Base-by-base conservation (phyloP, 1,139 yeast species). In the Kodamaea sp. region DNA sequence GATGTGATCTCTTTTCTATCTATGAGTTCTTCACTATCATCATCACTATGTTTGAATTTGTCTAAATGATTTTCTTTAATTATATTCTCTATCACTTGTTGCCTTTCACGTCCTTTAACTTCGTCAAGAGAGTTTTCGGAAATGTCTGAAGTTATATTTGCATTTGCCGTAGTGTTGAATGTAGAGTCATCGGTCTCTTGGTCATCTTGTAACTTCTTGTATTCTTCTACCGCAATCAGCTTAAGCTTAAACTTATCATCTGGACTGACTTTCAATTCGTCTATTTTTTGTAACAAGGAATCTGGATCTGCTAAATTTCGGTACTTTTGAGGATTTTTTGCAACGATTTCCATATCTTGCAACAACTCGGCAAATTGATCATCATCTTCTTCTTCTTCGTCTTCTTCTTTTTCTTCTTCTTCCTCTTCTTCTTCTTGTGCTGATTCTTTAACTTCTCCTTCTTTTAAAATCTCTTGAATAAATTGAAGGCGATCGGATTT, bases 211-310 rank as follows among this genome's bases (percentile, higher is more conserved):
- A 38, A 24, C 23, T 44, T 37, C 20, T 46, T 37, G 28, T 37
- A 44, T 31, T 55, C 58, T 24, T 53, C 55, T 5, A 53, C 32
- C 28, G 61, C 49, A 22, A 60, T 48, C 38, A 49, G 45, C 44
- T 63, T 64, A 34, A 83, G 60, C 31, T 70, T 69, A 8, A 73
- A 58, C 38, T 83, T 66, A 43, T 81, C 84, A 6, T 75, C 71
- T 0, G 75, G 67, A 41, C 64, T 70, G 7, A 80, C 65, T 5
- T 73, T 63, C 27, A 74, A 50, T 7, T 48, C 36, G 37, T 67
- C 70, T 15, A 67, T 58, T 40, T 52, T 62, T 1, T 57, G 46
- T 26, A 65, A 44, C 26, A 65, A 36, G 10, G 49, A 52, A 28
- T 60, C 54, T 30, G 53, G 53, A 15, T 56, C 54, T 10, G 48